Evolutionary conservation across 192 early-diverging fungal genomes (phyloP), one percentile per base, ranked within the genome.

Genomic region (Coemansia interrupta): DNA sequence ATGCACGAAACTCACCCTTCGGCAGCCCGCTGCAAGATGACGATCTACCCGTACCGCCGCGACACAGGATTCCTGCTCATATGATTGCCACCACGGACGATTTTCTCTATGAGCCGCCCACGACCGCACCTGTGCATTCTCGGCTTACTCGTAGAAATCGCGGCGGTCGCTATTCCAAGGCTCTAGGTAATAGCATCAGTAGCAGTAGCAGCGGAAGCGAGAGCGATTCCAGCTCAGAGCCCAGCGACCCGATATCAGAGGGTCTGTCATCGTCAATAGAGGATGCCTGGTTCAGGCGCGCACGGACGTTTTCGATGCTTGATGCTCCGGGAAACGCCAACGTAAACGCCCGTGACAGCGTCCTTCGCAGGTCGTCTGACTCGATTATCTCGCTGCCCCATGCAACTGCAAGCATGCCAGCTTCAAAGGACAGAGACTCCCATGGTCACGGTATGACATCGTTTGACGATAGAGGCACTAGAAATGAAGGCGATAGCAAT

Each of bases 291-390:
- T 46, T 70, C 39, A 52, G 32, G 30, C 68, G 73, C 17, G 68
- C 60, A 28, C 68, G 68, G 30, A 71, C 68, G 20, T 67, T 67
- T 32, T 77, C 73, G 1, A 46, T 54, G 6, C 40, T 24, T 6
- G 49, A 48, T 26, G 47, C 32, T 15, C 19, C 20, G 17, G 45
- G 2, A 47, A 12, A 20, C 19, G 23, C 3, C 32, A 8, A 36
- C 32, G 0, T 48, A 26, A 36, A n/a, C 12, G 22, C 5, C 9
- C 46, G 40, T 29, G 6, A 14, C 39, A 17, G 51, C 23, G n/a
- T 49, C 13, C 30, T 19, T 11, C 52, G 18, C 36, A 32, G 38
- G 40, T 32, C 60, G 19, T 23, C 51, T 5, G 68, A 51, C 24
- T 58, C 58, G 14, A 36, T 53, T 11, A 50, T 54, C 15, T 49